Conservation (phyloP, 805 yeast species). For the Lipomyces spencermartinsiae region DNA sequence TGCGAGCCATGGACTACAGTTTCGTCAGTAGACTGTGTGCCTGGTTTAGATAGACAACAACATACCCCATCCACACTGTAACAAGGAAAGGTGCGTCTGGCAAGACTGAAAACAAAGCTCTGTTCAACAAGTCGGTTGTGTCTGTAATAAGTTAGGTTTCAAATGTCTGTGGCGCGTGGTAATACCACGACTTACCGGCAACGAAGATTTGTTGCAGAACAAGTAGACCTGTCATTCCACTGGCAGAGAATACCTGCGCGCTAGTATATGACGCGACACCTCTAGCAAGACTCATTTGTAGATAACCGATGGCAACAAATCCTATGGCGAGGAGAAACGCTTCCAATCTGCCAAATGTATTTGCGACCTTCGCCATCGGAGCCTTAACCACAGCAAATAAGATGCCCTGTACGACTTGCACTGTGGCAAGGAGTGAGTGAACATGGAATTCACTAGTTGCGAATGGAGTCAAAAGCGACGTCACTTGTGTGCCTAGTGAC, state of each 20-base stretch:
- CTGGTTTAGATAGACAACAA: constrained; percentile 41
- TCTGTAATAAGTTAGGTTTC: constrained; percentile 44
- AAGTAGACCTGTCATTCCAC: constrained; percentile 50
- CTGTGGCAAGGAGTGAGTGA: constrained; percentile 52
- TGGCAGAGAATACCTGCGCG: constrained; percentile 49
- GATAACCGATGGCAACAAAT: constrained; percentile 48
- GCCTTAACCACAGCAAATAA: constrained; percentile 51
- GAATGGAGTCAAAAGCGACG: constrained; percentile 45
- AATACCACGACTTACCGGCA: constrained; percentile 27
- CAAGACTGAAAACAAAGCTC: constrained; percentile 49
- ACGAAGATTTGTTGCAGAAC: constrained; percentile 48
- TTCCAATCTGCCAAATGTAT: constrained; percentile 51
- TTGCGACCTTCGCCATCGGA: constrained; percentile 52
- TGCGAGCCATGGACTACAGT: constrained; percentile 39
- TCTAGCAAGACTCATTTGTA: constrained; percentile 49
- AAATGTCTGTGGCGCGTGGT: not conserved
- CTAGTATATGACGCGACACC: constrained; percentile 49
- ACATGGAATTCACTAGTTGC: constrained; percentile 52
- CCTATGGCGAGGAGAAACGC: constrained; percentile 47
- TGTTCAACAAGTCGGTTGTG: constrained; percentile 50
- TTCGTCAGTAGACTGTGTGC: not conserved
- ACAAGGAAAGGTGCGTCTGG: constrained; percentile 52
- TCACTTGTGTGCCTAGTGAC: constrained; percentile 40
- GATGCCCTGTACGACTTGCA: constrained; percentile 51
- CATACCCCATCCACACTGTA: constrained; percentile 53